Evolutionary conservation across 2,329 filamentous ascomycete species (phyloP).

Genomic region (Parastagonospora avenae): DNA sequence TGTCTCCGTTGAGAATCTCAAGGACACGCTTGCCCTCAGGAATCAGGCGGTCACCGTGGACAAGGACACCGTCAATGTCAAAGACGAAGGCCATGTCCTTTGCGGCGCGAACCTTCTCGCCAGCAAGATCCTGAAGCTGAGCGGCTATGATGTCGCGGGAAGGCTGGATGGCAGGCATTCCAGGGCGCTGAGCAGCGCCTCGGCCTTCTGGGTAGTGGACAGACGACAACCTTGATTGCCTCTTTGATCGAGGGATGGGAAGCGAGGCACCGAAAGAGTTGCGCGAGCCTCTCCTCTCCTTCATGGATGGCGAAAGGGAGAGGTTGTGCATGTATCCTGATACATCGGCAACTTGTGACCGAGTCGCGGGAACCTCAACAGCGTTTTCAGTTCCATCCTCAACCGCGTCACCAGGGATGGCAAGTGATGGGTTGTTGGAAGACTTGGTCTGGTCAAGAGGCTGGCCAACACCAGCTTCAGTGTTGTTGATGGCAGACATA

Average conservation of each 20-base stretch:
- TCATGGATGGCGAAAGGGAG: constrained; percentile 69
- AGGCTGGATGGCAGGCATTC: constrained; percentile 64
- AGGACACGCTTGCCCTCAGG: constrained; percentile 69
- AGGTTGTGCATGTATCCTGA: constrained; percentile 74
- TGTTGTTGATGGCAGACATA: constrained; percentile 67
- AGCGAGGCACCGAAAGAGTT: constrained; percentile 78
- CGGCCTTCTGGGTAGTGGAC: constrained; percentile 57
- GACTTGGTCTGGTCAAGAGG: constrained; percentile 30
- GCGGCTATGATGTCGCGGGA: constrained; percentile 71
- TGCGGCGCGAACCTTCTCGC: constrained; percentile 68
- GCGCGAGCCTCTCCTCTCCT: constrained; percentile 69
- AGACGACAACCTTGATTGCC: constrained; percentile 70
- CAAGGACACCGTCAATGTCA: constrained; percentile 76
- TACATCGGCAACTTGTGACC: constrained; percentile 71
- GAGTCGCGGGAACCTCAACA: constrained; percentile 72
- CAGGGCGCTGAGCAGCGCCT: constrained; percentile 57
- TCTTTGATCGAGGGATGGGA: constrained; percentile 73
- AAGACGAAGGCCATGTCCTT: constrained; percentile 86
- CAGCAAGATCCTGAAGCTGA: constrained; percentile 70
- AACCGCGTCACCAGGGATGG: constrained; percentile 38
- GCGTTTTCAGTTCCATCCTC: constrained; percentile 49
- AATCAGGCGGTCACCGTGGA: constrained; percentile 73
- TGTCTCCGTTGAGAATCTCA: constrained; percentile 75
- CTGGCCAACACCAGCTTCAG: constrained; percentile 47
- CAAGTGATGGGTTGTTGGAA: constrained; percentile 26